phyloP scores from a whole-genome alignment of 2,329 filamentous ascomycete species.

The Pyrenophora seminiperda region DNA sequence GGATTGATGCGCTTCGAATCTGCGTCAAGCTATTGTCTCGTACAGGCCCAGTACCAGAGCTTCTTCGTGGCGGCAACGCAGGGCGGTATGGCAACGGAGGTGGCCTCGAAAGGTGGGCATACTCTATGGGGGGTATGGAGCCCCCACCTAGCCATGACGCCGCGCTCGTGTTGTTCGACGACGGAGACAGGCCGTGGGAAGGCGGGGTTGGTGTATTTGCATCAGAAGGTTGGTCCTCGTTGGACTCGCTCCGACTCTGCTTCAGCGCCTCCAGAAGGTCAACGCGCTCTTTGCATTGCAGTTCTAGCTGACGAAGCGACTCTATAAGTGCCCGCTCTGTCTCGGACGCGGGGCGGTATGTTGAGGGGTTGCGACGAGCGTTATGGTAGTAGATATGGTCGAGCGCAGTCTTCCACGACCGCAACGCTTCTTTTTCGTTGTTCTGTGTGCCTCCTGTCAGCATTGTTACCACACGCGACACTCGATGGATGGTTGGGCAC shows the following conservation, averaged over 20 bases:
- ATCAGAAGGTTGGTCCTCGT: constrained; percentile 40
- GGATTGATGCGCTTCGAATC: constrained; percentile 30
- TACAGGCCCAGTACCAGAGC: constrained; percentile 46
- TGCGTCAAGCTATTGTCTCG: constrained; percentile 31
- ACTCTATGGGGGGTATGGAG: constrained; percentile 79
- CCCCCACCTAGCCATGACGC: constrained; percentile 74
- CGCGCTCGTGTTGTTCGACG: constrained; percentile 17
- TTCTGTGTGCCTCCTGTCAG: constrained; percentile 61
- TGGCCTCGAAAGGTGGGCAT: constrained; percentile 79
- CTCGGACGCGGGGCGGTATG: constrained; percentile 73
- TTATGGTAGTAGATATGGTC: constrained; percentile 88
- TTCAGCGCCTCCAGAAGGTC: constrained; percentile 83
- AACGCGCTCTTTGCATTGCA: constrained; percentile 92
- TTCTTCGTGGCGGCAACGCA: constrained; percentile 53
- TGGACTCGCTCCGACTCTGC: constrained; percentile 63
- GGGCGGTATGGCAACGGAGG: constrained; percentile 63
- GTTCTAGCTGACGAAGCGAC: constrained; percentile 79
- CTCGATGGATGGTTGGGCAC: constrained; percentile 23
- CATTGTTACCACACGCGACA: not conserved
- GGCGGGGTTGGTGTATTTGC: constrained; percentile 33
- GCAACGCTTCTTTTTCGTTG: constrained; percentile 86
- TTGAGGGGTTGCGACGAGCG: constrained; percentile 72
- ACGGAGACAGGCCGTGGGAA: constrained; percentile 22
- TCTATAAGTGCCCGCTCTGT: constrained; percentile 83
- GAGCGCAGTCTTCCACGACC: constrained; percentile 87